Base-by-base conservation (phyloP, 1,284 basidiomycete genomes). In the Calocybe gambosa region DNA sequence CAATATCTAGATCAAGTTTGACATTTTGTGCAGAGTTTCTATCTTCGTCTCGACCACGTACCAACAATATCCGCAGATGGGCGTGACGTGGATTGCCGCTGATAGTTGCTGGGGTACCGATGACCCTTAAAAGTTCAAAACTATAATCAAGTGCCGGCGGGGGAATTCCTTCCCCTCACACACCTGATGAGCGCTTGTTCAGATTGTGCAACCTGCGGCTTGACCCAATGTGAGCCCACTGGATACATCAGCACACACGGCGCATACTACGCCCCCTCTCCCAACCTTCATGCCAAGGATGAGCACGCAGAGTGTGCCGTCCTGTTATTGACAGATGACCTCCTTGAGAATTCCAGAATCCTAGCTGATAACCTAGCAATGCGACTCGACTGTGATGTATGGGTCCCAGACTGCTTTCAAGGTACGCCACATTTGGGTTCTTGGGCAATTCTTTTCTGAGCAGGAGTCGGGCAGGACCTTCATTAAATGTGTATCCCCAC, bases 281-380 rank as follows among this genome's bases (percentile, higher is more conserved):
- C 59, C 1, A 50, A 50, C 52, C 21, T 47, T 42, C 35, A 52
- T 23, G 45, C 49, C 4, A 47, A 45, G 48, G 58, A 21, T 60
- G 61, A 39, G 25, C 41, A 43, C 26, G 42, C 47, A 43, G 52
- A 52, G 21, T 58, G 62, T 13, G 78, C 78, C 5, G 58, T 85
- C 26, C 59, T 87, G 12, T 59, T 81, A 9, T 64, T 82, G 38
- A 80, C 77, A 5, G 83, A 87, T 55, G 71, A 66, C 8, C 59
- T 63, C 0, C 56, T 82, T 16, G 69, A 70, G 36, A 85, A 84
- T 58, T 68, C 68, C 55, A 84, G 81, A 57, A 66, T 87, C 45
- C 66, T 86, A 5, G 82, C 84, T 0, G 84, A 86, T 58, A 61
- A 65, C 18, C 62, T 82, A 20, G 72, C 82, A 4, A 66, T 74